Evolutionary conservation across 2,329 filamentous ascomycete genomes (phyloP).

Genomic region (Colletotrichum sp.): DNA sequence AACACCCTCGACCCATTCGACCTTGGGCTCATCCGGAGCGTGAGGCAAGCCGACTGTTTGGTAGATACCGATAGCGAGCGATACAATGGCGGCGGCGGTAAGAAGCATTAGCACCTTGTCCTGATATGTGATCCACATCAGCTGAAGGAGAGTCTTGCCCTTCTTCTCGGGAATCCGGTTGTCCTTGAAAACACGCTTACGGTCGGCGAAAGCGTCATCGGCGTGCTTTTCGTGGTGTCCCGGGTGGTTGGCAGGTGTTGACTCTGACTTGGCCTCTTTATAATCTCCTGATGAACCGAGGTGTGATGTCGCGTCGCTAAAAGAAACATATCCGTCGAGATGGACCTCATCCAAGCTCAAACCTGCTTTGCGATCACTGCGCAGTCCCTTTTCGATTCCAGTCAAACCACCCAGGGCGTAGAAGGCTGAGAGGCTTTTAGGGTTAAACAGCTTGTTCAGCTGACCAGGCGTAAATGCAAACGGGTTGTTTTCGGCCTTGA

Average conservation of each 20-base stretch:
- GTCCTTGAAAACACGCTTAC: conserved; percentile 74
- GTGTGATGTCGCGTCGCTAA: conserved; percentile 67
- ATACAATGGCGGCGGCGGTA: conserved; percentile 73
- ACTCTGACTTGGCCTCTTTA: neutral
- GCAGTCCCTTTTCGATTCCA: conserved; percentile 81
- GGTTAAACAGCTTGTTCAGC: conserved; percentile 86
- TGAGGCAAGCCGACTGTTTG: conserved; percentile 72
- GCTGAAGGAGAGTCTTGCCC: conserved; percentile 72
- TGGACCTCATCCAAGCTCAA: conserved; percentile 77
- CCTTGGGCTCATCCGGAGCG: conserved; percentile 38
- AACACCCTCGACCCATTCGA: conserved; percentile 76
- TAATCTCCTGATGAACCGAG: conserved; percentile 19
- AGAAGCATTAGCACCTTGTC: conserved; percentile 81
- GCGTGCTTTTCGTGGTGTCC: neutral
- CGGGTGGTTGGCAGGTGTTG: neutral
- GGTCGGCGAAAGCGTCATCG: conserved; percentile 58
- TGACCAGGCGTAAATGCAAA: conserved; percentile 88
- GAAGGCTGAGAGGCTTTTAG: conserved; percentile 85
- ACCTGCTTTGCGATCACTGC: conserved; percentile 74
- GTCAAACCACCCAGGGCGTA: conserved; percentile 78
- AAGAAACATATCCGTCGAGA: conserved; percentile 70
- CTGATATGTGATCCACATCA: conserved; percentile 86
- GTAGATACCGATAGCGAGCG: conserved; percentile 76
- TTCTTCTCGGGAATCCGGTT: conserved; percentile 78
- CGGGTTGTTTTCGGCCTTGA: conserved; percentile 77